Percentiles rank a stretch among this genome's conserved stretches.
Conservation (phyloP, 2,329 filamentous ascomycete species). For the Pleomassaria siparia region DNA sequence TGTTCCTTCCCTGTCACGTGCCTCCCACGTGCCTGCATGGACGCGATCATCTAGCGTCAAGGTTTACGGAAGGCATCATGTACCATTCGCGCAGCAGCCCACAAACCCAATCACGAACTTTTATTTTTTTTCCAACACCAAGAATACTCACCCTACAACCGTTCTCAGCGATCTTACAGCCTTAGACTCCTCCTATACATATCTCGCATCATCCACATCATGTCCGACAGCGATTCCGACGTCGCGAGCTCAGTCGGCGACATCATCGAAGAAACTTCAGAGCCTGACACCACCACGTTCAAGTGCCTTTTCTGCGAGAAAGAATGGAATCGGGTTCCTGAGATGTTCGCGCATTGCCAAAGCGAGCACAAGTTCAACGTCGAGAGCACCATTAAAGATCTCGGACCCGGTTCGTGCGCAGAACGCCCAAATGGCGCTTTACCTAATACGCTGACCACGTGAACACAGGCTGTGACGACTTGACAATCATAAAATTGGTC, state of each 20-base stretch:
- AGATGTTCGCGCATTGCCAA: constrained; percentile 32
- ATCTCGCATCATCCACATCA: constrained; percentile 7
- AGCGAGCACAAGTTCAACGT: constrained; percentile 32
- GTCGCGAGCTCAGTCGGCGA: constrained; percentile 35
- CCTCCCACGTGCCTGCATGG: not conserved
- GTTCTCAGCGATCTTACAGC: not conserved
- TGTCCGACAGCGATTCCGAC: constrained; percentile 36
- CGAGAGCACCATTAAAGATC: constrained; percentile 25
- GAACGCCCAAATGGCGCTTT: not conserved
- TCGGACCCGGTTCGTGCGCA: constrained; percentile 29
- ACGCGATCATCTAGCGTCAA: not conserved
- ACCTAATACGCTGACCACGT: constrained; percentile 15
- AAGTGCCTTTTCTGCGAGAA: constrained; percentile 40
- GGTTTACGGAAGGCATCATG: constrained; percentile 18
- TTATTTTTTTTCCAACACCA: constrained; percentile 22
- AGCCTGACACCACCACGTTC: constrained; percentile 38
- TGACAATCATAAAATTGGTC: constrained; percentile 41
- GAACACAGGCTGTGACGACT: constrained; percentile 32
- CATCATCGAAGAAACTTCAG: constrained; percentile 38
- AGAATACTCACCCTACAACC: constrained; percentile 2
- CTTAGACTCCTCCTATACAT: not conserved
- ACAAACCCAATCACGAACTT: constrained; percentile 30
- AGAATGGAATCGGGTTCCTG: constrained; percentile 28
- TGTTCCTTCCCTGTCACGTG: too few relatives aligned
- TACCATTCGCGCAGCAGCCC: constrained; percentile 28